phyloP scores from a whole-genome alignment of 176 grass and related monocot species.

The Phragmites australis region DNA sequence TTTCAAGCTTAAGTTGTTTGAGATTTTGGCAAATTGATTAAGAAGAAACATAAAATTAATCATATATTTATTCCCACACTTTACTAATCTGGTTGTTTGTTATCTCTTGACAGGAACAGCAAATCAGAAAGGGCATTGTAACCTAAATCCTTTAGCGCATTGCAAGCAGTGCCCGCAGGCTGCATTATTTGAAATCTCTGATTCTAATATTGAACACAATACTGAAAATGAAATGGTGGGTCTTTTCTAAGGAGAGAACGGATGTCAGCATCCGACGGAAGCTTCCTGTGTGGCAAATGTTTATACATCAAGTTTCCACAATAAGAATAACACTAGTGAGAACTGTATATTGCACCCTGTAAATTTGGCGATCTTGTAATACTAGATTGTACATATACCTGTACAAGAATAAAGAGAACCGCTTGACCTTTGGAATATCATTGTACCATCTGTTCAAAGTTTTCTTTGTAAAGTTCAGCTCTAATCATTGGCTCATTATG shows the following conservation, averaged over 20 bases:
- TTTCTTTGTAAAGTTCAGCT: conserved; percentile 30
- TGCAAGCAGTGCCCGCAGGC: neutral
- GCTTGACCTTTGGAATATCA: conserved; percentile 25
- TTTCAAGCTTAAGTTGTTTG: neutral
- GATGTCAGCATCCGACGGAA: conserved; percentile 13
- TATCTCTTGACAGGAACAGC: conserved; percentile 38
- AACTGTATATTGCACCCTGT: conserved; percentile 25
- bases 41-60: neutral
- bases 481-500: conserved; percentile 50
- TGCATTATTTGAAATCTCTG: conserved; percentile 1
- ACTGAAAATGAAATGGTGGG: neutral
- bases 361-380: conserved; percentile 27
- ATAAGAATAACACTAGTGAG: neutral
- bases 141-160: conserved; percentile 3
- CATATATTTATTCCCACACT: neutral
- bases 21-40: neutral
- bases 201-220: neutral
- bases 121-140: conserved; percentile 43
- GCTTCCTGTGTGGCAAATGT: conserved; percentile 6
- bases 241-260: conserved; percentile 2
- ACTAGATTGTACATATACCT: conserved; percentile 37
- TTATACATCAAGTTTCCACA: neutral
- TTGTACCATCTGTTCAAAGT: conserved; percentile 33
- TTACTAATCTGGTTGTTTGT: conserved; percentile 23
- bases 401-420: conserved; percentile 43